Base-by-base conservation (phyloP, 768 basidiomycete genomes). In the Xerocomellus intermedius region DNA sequence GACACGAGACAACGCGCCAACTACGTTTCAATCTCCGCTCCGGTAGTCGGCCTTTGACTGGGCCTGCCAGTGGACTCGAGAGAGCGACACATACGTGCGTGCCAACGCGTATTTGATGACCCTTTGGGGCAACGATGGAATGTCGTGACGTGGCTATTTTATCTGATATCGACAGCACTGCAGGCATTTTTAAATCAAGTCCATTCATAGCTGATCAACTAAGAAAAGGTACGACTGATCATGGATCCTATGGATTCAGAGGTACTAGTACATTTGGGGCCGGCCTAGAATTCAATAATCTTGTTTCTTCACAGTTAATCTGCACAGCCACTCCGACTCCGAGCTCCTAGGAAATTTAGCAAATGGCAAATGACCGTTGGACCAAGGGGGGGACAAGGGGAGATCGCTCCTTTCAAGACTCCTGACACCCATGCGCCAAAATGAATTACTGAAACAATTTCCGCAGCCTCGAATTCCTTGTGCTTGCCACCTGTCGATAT, bases 381-480 rank as follows among this genome's bases (percentile, higher is more conserved):
- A n/a, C 14, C 30, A 44, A 30, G 7, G 32, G 21, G 39, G 33
- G 35, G 43, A 48, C 48, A 51, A 38, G 3, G 4, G 17, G 9
- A 6, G 8, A n/a, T 13, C 10, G 1, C 9, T 28, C 48, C 14
- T 35, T 26, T 41, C 5, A 6, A 54, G 55, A 56, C 58, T 59
- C 42, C 58, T 52, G 57, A 5, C 58, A 53, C 57, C 50, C 19
- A 10, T 44, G n/a, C 21, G 17, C 57, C 36, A 19, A 50, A 44
- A 48, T 58, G 24, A 58, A 28, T 14, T 8, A 19, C 30, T 16
- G 45, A 58, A 28, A 41, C 51, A 59, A 59, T 58, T 41, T 58
- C 57, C 57, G 57, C 48, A 37, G 12, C 16, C 30, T 48, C 36
- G 36, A 16, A 8, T 35, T 21, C 41, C 49, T 38, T 33, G 19